Base-by-base conservation (phyloP, 2,329 filamentous ascomycete genomes). In the Diaporthe batatas region DNA sequence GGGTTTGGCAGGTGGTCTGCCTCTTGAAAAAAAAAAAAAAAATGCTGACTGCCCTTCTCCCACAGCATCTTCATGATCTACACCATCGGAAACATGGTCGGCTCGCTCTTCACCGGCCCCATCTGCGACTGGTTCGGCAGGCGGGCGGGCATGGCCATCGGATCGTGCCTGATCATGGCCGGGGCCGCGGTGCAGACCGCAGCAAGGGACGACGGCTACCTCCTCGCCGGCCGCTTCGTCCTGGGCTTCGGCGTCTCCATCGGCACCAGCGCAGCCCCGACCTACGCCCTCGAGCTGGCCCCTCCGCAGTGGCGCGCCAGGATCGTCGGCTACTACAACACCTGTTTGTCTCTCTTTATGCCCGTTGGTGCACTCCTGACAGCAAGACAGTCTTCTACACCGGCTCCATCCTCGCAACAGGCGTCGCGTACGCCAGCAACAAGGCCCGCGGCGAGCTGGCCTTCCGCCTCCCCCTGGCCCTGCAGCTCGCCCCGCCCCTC, bases 171-270 rank as follows among this genome's bases (percentile, higher is more conserved):
- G 34, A 85, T 86, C 72, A 82, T 86, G 44, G 76, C 82, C 16
- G 84, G 84, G 1, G 82, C 84, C 25, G 81, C 79, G 23, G 78
- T 85, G 54, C 78, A 79, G 69, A 84, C 79, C 6, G 78, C 79
- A 18, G 81, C 84, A 2, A 79, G 79, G 6, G 79, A 77, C 42
- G 80, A 83, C 54, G 78, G 78, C 18, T 83, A 84, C 59, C 84
- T 86, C n/a, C 81, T 86, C 51, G 83, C 84, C 8, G 88, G 87
- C 3, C 85, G 88, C 32, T 89, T 90, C 75, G 79, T 90, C 5
- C 85, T 90, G 0, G 89, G 89, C 23, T 90, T 90, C 69, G 84
- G 84, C 21, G 82, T 84, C 7, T 81, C 82, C 16, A 83, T 84
- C 68, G 81, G 81, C 29, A 82, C 81, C 0, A 82, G 82, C 0